Evolutionary conservation across 805 yeast species (phyloP).

Genomic region (Yarrowia bubula): DNA sequence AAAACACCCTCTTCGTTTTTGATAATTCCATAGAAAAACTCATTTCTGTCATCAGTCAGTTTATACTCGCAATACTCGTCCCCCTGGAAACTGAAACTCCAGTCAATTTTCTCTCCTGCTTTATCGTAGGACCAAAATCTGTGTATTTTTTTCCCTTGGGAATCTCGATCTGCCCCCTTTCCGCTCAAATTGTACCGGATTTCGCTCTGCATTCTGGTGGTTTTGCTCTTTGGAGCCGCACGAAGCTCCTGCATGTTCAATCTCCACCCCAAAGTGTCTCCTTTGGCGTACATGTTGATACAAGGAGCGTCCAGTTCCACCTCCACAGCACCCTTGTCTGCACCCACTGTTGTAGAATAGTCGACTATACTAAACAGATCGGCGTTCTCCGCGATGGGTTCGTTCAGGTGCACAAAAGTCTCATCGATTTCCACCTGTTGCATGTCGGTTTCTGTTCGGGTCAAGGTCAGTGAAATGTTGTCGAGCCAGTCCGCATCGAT

Average conservation of each 20-base stretch:
- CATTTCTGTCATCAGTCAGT: neutral
- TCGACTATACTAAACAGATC: neutral
- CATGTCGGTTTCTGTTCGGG: neutral
- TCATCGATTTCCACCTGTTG: neutral
- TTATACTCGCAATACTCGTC: slow-evolving; percentile 7
- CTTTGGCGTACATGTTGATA: slow-evolving; percentile 11
- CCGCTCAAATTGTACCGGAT: slow-evolving; percentile 2
- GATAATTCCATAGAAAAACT: neutral
- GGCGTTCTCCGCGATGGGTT: neutral
- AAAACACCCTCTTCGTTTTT: neutral
- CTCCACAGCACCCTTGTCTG: neutral
- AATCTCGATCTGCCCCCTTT: neutral
- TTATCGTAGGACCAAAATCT: slow-evolving; percentile 9
- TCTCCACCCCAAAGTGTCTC: neutral
- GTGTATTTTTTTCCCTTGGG: neutral
- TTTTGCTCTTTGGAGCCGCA: neutral
- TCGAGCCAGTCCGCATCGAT: neutral
- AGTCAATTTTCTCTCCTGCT: neutral
- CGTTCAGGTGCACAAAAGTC: neutral
- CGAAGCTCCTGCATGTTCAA: neutral
- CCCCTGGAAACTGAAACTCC: neutral
- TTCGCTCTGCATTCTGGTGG: slow-evolving; percentile 8
- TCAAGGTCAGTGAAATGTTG: neutral
- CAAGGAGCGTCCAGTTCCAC: slow-evolving; percentile 1
- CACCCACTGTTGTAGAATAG: slow-evolving; percentile 1